phyloP scores from a whole-genome alignment of 2,329 filamentous ascomycete species.

The Hypoxylon sp. region DNA sequence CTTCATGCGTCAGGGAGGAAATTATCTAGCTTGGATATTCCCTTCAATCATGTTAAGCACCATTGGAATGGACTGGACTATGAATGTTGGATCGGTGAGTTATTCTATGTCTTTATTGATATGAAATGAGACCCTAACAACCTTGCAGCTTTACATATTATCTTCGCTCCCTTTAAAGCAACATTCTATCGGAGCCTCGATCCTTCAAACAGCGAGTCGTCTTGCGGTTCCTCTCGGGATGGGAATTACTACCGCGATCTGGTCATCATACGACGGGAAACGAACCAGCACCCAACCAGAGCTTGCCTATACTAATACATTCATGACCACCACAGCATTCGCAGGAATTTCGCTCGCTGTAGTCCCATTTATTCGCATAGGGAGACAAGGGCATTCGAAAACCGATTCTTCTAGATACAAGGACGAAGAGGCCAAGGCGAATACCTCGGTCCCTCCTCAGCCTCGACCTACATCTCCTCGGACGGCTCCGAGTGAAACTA shows the following conservation, averaged over 20 bases:
- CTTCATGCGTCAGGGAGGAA: constrained; percentile 42
- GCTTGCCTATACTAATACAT: constrained; percentile 45
- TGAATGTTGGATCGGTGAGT: constrained; percentile 48
- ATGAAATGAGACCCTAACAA: constrained; percentile 15
- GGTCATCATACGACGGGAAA: constrained; percentile 44
- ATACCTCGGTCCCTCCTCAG: constrained; percentile 5
- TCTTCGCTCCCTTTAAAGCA: constrained; percentile 45
- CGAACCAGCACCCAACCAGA: constrained; percentile 33
- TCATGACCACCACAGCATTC: constrained; percentile 45
- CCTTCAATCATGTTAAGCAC: constrained; percentile 47
- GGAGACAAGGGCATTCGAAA: constrained; percentile 38
- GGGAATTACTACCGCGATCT: constrained; percentile 47
- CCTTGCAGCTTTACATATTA: constrained; percentile 43
- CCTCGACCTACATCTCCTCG: constrained; percentile 1
- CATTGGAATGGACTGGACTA: constrained; percentile 48
- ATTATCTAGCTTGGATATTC: constrained; percentile 47
- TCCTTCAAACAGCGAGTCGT: constrained; percentile 46
- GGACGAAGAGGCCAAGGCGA: constrained; percentile 11
- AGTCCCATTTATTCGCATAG: constrained; percentile 46
- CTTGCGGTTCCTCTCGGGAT: constrained; percentile 47
- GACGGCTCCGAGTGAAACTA: constrained; percentile 26
- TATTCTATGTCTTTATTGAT: neutral
- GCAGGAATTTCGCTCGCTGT: constrained; percentile 43
- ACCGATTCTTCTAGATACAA: constrained; percentile 10
- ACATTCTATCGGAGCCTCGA: constrained; percentile 45